phyloP scores from a whole-genome alignment of 441 rosid genomes.

The Manihot esculenta region DNA sequence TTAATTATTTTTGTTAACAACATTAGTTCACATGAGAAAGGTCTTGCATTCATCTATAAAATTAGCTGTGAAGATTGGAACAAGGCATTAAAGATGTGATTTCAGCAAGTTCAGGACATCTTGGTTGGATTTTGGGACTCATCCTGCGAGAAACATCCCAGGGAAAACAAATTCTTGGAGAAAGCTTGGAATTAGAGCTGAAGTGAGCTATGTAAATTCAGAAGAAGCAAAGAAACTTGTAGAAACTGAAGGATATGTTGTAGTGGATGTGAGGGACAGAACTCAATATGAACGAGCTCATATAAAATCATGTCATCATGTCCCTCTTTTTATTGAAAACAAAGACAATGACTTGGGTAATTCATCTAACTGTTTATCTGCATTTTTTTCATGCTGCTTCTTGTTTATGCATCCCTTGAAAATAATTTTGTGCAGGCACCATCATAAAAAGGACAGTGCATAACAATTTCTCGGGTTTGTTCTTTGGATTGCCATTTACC shows the following conservation, averaged over 20 bases:
- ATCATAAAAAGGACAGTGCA: constrained; percentile 76
- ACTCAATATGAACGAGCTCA: constrained; percentile 76
- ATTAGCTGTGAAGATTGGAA: constrained; percentile 19
- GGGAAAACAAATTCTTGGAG: constrained; percentile 39
- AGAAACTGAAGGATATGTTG: constrained; percentile 54
- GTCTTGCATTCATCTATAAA: constrained; percentile 1
- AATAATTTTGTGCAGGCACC: constrained; percentile 56
- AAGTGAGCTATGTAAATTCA: constrained; percentile 66
- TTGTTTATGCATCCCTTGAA: background rate
- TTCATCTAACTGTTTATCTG: background rate
- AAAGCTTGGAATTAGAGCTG: constrained; percentile 59
- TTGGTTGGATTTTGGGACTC: constrained; percentile 46
- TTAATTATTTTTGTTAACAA: background rate
- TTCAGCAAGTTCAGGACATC: constrained; percentile 53
- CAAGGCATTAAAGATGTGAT: constrained; percentile 32
- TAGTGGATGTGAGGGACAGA: constrained; percentile 78
- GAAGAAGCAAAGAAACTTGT: constrained; percentile 80
- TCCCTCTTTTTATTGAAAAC: constrained; percentile 79
- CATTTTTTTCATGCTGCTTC: background rate
- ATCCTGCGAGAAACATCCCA: constrained; percentile 35
- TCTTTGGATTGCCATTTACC: constrained; percentile 82
- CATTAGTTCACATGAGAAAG: background rate
- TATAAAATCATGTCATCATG: constrained; percentile 74
- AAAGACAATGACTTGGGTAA: constrained; percentile 81
- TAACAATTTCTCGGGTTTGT: constrained; percentile 86